These are phyloP conservation scores for Moricandia arvensis DNA, from an alignment of 345 rosid species.

Conservation along the genomic window DNA sequence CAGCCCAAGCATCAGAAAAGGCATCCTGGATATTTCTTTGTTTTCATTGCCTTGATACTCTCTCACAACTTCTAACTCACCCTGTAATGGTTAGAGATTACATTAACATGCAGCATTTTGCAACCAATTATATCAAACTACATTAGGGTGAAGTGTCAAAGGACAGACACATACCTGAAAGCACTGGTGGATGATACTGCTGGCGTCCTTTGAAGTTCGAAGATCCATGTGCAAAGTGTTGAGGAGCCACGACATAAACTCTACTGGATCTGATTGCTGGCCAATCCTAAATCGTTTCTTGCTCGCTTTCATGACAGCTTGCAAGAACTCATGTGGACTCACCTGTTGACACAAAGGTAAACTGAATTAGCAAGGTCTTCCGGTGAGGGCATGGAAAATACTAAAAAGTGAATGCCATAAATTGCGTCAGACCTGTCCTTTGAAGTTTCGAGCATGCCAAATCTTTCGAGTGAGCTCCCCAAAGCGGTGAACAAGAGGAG, in stretches of 20 bases:
- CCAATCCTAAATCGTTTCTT: slow-evolving; percentile 86
- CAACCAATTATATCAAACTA: background rate
- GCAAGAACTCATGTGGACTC: slow-evolving; percentile 98
- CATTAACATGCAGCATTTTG: background rate
- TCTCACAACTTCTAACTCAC: slow-evolving; percentile 85
- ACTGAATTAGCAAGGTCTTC: background rate
- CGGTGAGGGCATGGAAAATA: background rate
- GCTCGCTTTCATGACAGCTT: slow-evolving; percentile 96
- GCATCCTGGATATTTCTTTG: slow-evolving; percentile 73
- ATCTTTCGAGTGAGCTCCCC: slow-evolving; percentile 94
- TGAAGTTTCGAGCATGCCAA: slow-evolving; percentile 95
- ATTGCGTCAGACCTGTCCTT: slow-evolving; percentile 76
- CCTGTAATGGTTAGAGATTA: slow-evolving; percentile 39
- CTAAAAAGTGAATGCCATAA: background rate
- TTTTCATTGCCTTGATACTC: slow-evolving; percentile 60
- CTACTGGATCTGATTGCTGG: slow-evolving; percentile 90
- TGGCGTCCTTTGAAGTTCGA: slow-evolving; percentile 54
- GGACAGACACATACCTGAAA: slow-evolving; percentile 62
- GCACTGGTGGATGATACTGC: slow-evolving; percentile 82
- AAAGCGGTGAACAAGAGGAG: slow-evolving; percentile 87
- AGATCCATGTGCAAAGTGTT: slow-evolving; percentile 81
- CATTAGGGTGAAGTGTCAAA: background rate
- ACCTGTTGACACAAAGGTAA: slow-evolving; percentile 52
- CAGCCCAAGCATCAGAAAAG: slow-evolving; percentile 93
- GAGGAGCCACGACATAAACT: slow-evolving; percentile 97